Conservation (phyloP, 2,329 filamentous ascomycete genomes). For the Paecilomyces sp. region DNA sequence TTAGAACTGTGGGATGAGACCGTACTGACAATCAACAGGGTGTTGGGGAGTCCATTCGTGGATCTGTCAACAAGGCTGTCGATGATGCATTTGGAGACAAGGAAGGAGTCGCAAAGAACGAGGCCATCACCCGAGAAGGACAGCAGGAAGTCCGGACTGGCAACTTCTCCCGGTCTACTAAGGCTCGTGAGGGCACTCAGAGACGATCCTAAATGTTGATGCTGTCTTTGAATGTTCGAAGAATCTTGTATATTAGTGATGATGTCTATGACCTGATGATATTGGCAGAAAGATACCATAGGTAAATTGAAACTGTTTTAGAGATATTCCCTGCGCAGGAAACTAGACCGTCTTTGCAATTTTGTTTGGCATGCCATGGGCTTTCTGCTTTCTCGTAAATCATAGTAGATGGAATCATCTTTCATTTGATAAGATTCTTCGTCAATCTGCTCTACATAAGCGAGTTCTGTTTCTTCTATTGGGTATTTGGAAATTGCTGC, state of each 20-base stretch:
- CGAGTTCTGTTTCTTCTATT: no score
- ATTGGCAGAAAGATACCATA: background rate
- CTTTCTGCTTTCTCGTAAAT: no score
- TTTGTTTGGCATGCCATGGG: no score
- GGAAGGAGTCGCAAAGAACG: slow-evolving; percentile 28
- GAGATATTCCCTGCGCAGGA: background rate
- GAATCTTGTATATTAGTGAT: background rate
- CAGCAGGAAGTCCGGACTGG: slow-evolving; percentile 26
- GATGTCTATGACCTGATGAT: background rate
- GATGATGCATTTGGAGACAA: slow-evolving; percentile 31
- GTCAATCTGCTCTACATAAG: no score
- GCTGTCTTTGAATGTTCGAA: background rate
- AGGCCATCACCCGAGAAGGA: slow-evolving; percentile 27
- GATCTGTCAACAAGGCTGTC: slow-evolving; percentile 27
- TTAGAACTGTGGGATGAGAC: background rate
- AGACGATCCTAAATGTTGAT: background rate
- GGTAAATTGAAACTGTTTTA: background rate
- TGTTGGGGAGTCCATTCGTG: slow-evolving; percentile 34
- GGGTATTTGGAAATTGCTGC: background rate
- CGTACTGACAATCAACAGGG: slow-evolving; percentile 19
- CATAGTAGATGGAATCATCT: no score
- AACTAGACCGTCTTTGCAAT: no score
- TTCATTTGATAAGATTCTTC: background rate
- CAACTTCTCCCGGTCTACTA: slow-evolving; percentile 15
- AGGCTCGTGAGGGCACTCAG: slow-evolving; percentile 7